A percentile compares a stretch with the other conserved stretches of the same genome.
Evolutionary conservation across 169 alveolate genomes (phyloP).

Genomic region (Plasmodium ovale): DNA sequence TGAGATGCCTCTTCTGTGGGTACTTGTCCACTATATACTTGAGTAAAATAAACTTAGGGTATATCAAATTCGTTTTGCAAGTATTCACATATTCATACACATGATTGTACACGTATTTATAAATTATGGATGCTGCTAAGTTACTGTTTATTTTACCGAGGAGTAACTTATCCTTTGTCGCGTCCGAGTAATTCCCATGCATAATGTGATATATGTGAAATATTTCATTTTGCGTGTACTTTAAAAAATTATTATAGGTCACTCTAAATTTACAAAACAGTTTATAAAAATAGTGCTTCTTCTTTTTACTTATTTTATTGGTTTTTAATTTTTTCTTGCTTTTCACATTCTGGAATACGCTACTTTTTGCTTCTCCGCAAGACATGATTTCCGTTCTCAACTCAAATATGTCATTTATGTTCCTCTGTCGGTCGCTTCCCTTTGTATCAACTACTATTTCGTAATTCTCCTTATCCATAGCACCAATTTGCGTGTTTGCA

Average conservation of each 20-base stretch:
- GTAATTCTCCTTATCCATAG: background rate
- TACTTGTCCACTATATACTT: slow-evolving; percentile 65
- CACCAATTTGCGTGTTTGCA: background rate
- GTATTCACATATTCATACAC: slow-evolving; percentile 30
- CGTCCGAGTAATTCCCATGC: slow-evolving; percentile 58
- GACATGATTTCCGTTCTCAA: slow-evolving; percentile 65
- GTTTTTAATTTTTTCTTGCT: slow-evolving; percentile 56
- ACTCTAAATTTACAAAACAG: slow-evolving; percentile 58
- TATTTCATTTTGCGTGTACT: slow-evolving; percentile 58
- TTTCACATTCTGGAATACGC: slow-evolving; percentile 45
- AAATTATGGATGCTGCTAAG: slow-evolving; percentile 65
- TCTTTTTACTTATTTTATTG: slow-evolving; percentile 52
- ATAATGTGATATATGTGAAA: slow-evolving; percentile 55
- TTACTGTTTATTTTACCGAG: slow-evolving; percentile 45
- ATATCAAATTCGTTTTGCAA: slow-evolving; percentile 25
- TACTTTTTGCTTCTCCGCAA: slow-evolving; percentile 64
- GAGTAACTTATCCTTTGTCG: slow-evolving; percentile 51
- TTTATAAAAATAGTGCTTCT: slow-evolving; percentile 67
- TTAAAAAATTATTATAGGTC: slow-evolving; percentile 41
- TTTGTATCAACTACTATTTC: background rate
- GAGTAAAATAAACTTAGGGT: slow-evolving; percentile 59
- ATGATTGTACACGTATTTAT: slow-evolving; percentile 52
- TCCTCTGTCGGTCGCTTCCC: slow-evolving; percentile 1
- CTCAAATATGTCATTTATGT: slow-evolving; percentile 41
- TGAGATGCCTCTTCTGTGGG: slow-evolving; percentile 60